Evolutionary conservation across 1,284 basidiomycete species (phyloP), one percentile per base, ranked within the genome.

Genomic region (Trichosporon ovoides): DNA sequence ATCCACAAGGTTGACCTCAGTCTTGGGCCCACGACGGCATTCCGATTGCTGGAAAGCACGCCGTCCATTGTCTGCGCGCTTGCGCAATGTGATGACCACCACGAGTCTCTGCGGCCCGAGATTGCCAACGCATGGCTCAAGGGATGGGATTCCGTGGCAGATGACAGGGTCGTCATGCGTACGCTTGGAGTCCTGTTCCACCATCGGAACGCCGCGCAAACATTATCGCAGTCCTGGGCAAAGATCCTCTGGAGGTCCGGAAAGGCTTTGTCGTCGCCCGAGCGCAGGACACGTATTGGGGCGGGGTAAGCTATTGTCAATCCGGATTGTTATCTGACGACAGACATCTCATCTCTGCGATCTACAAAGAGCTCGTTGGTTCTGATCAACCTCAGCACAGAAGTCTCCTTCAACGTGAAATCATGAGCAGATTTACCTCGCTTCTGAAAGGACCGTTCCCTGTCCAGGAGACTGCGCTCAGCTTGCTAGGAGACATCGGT

Each of bases 401-500:
- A 10, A 14, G 31, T 36, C 1, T 14, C 46, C 16, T 20, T 16
- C 40, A 34, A 16, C 36, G 52, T 4, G 18, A 24, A 3, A 58
- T 58, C 11, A 20, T 58, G n/a, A 14, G n/a, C 11, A 22, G 40
- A 18, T 19, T 57, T 0, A 34, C 40, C 2, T 35, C 51, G 10
- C 24, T 57, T 5, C 18, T 57, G 12, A 52, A 57, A 14, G 38
- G 51, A 19, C 24, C 43, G 1, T 35, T 38, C 13, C 49, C 59
- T 0, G 50, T 64, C 0, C 66, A 59, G 14, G 68, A 70, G 52
- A 73, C 69, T 0, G 55, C 64, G 0, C 56, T 69, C 1, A 46
- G 67, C n/a, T 53, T 66, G 2, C 50, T 70, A 0, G 71, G 70
- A 14, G 68, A 68, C 33, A 35, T 74, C 1, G 70, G 63, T 49